These are phyloP conservation scores for Oenanthe javanica DNA, from an alignment of 140 eudicot genomes.

Conservation along the genomic window DNA sequence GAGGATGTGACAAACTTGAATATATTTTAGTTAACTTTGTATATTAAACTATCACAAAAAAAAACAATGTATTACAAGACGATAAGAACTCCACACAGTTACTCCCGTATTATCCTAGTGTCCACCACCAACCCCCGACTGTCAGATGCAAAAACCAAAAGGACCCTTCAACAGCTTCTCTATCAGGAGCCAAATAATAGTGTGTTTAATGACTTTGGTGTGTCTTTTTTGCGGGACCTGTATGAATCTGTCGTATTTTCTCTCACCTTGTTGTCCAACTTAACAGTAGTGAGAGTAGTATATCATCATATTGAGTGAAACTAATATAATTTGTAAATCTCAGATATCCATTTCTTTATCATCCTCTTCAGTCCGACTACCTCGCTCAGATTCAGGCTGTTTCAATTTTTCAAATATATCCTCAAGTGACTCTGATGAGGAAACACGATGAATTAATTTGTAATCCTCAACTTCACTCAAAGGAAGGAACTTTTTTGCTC, in stretches of 20 bases:
- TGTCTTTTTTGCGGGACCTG: not conserved
- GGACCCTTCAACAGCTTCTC: not conserved
- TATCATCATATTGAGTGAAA: not conserved
- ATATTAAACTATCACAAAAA: not conserved
- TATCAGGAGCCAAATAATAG: not conserved
- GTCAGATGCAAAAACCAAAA: not conserved
- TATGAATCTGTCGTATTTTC: not conserved
- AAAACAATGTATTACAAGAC: not conserved
- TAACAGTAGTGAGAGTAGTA: not conserved
- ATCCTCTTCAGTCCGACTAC: not conserved
- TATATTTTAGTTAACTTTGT: not conserved
- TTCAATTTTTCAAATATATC: constrained; percentile 65
- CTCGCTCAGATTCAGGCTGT: constrained; percentile 27
- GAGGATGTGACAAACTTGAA: no score
- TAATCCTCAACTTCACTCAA: constrained; percentile 38
- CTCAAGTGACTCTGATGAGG: no score
- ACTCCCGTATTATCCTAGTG: not conserved
- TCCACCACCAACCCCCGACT: not conserved
- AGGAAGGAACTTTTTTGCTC: constrained; percentile 43
- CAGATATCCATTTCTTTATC: not conserved
- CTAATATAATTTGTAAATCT: not conserved
- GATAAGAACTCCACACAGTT: not conserved
- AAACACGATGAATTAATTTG: constrained; percentile 23
- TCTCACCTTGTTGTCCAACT: not conserved
- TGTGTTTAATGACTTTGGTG: not conserved